Conservation (phyloP, 2,329 filamentous ascomycete genomes). For the Diaporthe ampelina region DNA sequence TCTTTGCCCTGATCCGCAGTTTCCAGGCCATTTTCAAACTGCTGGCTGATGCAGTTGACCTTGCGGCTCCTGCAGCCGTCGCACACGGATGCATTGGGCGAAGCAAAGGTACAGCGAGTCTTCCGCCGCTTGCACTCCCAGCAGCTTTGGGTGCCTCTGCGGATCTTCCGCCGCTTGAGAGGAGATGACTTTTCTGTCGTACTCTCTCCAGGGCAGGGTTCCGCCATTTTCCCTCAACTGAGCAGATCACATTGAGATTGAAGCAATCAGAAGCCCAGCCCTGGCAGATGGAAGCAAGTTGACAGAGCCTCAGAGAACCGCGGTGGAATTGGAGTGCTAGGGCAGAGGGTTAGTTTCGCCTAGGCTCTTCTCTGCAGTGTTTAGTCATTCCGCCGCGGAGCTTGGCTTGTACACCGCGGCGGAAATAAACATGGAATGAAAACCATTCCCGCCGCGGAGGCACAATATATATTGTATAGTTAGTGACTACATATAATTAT, state of each 20-base stretch:
- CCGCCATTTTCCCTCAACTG: neutral
- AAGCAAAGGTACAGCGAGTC: constrained; percentile 60
- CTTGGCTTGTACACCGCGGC: constrained; percentile 2
- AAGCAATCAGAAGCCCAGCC: no score
- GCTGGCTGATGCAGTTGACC: constrained; percentile 60
- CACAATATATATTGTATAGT: neutral
- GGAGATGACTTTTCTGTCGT: neutral
- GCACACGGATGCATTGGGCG: constrained; percentile 55
- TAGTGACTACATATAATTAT: neutral
- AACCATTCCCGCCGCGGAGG: neutral
- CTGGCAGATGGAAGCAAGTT: neutral
- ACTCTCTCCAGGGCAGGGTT: no score
- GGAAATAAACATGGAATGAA: neutral
- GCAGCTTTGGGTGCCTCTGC: constrained; percentile 68
- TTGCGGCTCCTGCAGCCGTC: constrained; percentile 57
- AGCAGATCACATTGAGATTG: neutral
- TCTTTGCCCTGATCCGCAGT: constrained; percentile 41
- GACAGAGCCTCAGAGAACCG: neutral
- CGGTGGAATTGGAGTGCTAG: neutral
- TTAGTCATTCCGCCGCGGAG: constrained; percentile 33
- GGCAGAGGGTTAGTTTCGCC: no score
- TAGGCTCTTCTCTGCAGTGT: neutral
- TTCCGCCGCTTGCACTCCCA: constrained; percentile 70
- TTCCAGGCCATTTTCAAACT: constrained; percentile 53
- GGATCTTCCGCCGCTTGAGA: constrained; percentile 54